These are phyloP conservation scores for Eucalyptus pauciflora DNA, from an alignment of 345 rosid species.

Conservation along the genomic window DNA sequence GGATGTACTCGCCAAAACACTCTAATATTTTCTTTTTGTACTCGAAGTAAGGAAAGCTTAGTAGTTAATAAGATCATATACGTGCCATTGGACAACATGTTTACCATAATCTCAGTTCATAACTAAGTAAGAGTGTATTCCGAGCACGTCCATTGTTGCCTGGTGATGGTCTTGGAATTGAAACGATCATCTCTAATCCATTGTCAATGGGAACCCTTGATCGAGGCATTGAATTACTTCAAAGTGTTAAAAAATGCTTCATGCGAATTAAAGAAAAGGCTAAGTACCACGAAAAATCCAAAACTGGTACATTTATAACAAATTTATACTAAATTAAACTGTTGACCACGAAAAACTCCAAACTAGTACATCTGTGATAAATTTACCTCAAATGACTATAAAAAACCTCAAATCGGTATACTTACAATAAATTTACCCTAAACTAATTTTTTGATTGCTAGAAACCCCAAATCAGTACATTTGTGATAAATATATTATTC, in stretches of 20 bases:
- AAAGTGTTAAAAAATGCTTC: neutral
- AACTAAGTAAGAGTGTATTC: neutral
- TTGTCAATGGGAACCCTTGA: neutral
- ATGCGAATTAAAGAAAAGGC: no score
- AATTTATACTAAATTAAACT: no score
- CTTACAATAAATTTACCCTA: accelerated
- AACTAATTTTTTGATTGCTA: no score
- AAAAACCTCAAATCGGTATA: accelerated
- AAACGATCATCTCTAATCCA: neutral
- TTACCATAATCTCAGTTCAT: conserved; percentile 36
- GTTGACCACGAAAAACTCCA: no score
- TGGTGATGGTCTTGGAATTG: neutral
- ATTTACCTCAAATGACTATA: no score
- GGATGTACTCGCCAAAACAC: conserved; percentile 94
- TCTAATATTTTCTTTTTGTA: conserved; percentile 83
- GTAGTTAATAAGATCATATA: neutral
- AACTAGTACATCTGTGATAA: accelerated
- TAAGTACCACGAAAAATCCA: accelerated
- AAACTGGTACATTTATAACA: no score
- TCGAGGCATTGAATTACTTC: neutral
- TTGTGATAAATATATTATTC: no score
- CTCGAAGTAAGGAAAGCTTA: conserved; percentile 19
- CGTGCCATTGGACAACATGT: neutral
- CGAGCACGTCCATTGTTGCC: neutral
- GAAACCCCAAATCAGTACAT: no score